Evolutionary conservation across 331 rosid species (phyloP).

Genomic region (Saraca asoca): DNA sequence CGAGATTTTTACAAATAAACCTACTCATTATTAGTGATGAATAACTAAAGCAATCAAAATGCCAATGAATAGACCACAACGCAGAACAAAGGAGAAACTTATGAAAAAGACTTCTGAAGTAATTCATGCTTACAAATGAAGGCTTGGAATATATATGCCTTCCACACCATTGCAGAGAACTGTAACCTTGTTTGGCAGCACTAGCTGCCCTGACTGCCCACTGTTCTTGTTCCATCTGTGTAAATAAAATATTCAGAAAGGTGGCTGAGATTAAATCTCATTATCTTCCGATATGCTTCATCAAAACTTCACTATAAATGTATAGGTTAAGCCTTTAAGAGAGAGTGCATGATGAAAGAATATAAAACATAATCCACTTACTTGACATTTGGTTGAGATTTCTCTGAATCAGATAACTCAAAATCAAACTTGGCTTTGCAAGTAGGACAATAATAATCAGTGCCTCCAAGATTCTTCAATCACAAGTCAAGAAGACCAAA

Average conservation of each 20-base stretch:
- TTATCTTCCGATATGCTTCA: background rate
- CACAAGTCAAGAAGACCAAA: conserved; percentile 40
- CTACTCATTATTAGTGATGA: background rate
- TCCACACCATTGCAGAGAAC: conserved; percentile 92
- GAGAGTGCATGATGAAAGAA: background rate
- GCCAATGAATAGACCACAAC: conserved; percentile 3
- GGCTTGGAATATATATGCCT: conserved; percentile 95
- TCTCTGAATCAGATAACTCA: conserved; percentile 92
- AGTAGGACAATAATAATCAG: conserved; percentile 95
- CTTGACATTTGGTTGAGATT: conserved; percentile 74
- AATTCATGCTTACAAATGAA: conserved; percentile 77
- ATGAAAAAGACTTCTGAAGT: conserved; percentile 25
- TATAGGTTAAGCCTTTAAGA: conserved; percentile 15
- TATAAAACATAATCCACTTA: conserved; percentile 43
- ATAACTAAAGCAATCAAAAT: background rate
- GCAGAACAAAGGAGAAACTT: conserved; percentile 3
- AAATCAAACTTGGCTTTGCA: conserved; percentile 98
- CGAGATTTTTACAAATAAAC: background rate
- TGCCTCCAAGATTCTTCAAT: conserved; percentile 78
- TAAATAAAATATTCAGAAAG: conserved; percentile 19
- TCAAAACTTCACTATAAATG: conserved; percentile 9
- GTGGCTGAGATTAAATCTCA: conserved; percentile 25
- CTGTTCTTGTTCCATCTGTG: conserved; percentile 59
- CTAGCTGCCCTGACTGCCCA: conserved; percentile 40
- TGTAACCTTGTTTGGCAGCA: conserved; percentile 77